Evolutionary conservation across 805 yeast genomes (phyloP).

Genomic region (Candida corydali): DNA sequence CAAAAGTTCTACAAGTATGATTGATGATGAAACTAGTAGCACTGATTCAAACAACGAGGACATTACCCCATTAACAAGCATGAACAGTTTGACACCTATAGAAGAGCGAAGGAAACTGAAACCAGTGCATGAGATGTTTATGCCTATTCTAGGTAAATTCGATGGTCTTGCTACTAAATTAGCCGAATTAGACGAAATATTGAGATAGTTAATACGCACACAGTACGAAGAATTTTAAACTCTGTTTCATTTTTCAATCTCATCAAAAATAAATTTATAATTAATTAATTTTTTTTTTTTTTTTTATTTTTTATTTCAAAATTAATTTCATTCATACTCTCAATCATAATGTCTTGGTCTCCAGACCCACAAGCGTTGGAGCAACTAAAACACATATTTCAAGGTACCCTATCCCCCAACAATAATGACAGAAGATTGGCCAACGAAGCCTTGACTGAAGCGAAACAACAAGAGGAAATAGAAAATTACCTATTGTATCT

Average conservation of each 20-base stretch:
- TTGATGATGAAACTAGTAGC: conserved; percentile 5
- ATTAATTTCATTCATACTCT: not conserved
- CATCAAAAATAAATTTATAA: too few species aligned
- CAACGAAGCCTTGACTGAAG: conserved; percentile 66
- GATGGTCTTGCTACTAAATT: conserved; percentile 40
- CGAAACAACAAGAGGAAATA: conserved; percentile 69
- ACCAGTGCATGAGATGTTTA: conserved; percentile 50
- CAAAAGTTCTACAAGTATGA: conserved; percentile 5
- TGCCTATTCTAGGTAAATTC: conserved; percentile 51
- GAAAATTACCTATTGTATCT: conserved; percentile 75
- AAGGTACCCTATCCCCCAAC: conserved; percentile 66
- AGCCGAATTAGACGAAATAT: conserved; percentile 30
- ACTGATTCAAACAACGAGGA: conserved; percentile 4
- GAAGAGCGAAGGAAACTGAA: conserved; percentile 23
- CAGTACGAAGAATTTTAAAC: too few species aligned
- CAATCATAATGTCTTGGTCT: conserved; percentile 42
- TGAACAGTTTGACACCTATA: conserved; percentile 20
- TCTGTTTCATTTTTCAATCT: not conserved
- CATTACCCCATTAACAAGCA: conserved; percentile 35
- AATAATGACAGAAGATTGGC: conserved; percentile 58
- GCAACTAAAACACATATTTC: conserved; percentile 63
- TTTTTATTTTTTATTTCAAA: not conserved
- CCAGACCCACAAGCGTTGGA: conserved; percentile 60
- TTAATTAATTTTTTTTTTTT: not conserved
- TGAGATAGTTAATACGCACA: too few species aligned